A percentile compares a stretch with the other conserved stretches of the same genome.
Evolutionary conservation across 2,329 filamentous ascomycete genomes (phyloP).

Genomic region (Neofusicoccum parvum): DNA sequence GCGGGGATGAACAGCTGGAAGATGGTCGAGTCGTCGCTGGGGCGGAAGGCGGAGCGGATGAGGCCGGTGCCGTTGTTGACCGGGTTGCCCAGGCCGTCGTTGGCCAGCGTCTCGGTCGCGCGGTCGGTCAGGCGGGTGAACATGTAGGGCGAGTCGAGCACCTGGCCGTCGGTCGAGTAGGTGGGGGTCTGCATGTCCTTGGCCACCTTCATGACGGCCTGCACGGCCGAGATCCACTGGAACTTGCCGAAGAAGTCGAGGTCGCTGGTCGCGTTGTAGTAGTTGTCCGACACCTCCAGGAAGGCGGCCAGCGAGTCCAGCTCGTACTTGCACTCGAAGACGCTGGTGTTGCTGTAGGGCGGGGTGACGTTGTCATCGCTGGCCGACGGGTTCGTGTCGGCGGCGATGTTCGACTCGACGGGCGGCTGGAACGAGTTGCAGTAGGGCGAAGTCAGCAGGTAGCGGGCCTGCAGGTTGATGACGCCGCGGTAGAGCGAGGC

Average conservation of each 20-base stretch:
- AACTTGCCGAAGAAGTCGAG: constrained; percentile 51
- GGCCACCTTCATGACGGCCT: constrained; percentile 48
- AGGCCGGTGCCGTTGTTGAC: constrained; percentile 52
- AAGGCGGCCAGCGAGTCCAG: constrained; percentile 56
- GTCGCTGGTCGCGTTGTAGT: constrained; percentile 54
- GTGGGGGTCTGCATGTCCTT: constrained; percentile 52
- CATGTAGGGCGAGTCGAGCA: constrained; percentile 48
- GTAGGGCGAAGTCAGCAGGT: constrained; percentile 62
- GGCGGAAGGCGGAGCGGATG: constrained; percentile 53
- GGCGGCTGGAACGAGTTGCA: constrained; percentile 58
- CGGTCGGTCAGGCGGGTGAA: constrained; percentile 47
- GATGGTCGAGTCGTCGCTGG: constrained; percentile 54
- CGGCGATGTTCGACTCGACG: constrained; percentile 47
- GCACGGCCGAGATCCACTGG: constrained; percentile 49
- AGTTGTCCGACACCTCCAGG: constrained; percentile 51
- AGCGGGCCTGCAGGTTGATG: constrained; percentile 71
- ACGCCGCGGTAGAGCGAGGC: constrained; percentile 70
- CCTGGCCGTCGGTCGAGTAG: constrained; percentile 49
- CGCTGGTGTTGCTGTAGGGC: constrained; percentile 44
- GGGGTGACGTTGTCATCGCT: constrained; percentile 47
- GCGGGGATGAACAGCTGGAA: constrained; percentile 53
- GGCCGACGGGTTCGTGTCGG: constrained; percentile 42
- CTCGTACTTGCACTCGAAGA: constrained; percentile 59
- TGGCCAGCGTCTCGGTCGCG: constrained; percentile 53
- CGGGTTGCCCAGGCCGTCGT: constrained; percentile 56